Evolutionary conservation across 2,329 filamentous ascomycete species (phyloP), one percentile per base, ranked within the genome.

Genomic region (Cladophialophora psammophila): DNA sequence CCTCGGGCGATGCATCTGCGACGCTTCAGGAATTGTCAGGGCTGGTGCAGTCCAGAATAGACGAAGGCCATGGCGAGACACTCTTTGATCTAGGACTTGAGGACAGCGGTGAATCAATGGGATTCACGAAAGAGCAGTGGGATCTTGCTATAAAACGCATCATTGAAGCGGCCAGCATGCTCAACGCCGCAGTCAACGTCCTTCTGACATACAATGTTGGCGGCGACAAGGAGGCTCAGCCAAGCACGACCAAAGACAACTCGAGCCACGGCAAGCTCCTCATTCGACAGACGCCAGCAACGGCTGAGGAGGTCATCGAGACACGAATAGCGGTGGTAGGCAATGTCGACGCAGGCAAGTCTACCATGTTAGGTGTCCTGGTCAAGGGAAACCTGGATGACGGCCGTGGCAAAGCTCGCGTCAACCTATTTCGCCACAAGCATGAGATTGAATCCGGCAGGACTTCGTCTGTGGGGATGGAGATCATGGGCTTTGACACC

Each of bases 341-440:
- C 57, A 99, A 99, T 82, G 92, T 99, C 63, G 95, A 99, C 78
- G 95, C 95, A 9, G 95, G 95, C 0, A 99, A 99, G 81, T 96
- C 92, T 76, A 98, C 95, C 34, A 91, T 98, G 87, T 83, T 99
- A 2, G 95, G 95, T 52, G 95, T 99, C 1, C 84, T 99, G 5
- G 95, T 98, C 6, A 98, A 98, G 80, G 95, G 95, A 5, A 92
- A 92, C 60, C 88, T 99, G 1, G 95, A 99, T 74, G 95, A 99
- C 79, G 95, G 95, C 15, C 87, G 95, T 76, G 95, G 95, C 12
- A 94, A 92, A 78, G 94, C 95, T 54, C 90, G 95, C 69, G 92
- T 99, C 60, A 98, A 97, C 72, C 88, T 99, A 12, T 99, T 99
- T 81, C 88, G 95, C 15, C 95, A 99, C 79, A 98, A 99, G 80